Evolutionary conservation across 2,329 filamentous ascomycete genomes (phyloP), one percentile per base, ranked within the genome.

Genomic region (Colletotrichum sp.): DNA sequence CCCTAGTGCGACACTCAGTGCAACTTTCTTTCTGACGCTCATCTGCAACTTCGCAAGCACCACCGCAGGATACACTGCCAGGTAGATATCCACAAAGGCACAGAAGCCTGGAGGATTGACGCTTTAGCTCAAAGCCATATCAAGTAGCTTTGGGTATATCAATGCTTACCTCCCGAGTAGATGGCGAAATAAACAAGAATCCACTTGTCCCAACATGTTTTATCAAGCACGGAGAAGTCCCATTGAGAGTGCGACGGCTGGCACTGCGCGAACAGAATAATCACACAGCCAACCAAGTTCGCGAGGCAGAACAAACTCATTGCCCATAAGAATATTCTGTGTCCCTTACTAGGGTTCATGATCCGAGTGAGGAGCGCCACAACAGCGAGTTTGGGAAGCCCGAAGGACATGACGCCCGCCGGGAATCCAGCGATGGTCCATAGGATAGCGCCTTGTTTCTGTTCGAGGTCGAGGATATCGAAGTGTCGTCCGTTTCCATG

Each of bases 261-360:
- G 79, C 88, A 89, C 74, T 85, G 86, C 2, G 83, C 85, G 52
- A 88, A 85, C 2, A 88, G 77, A 8, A 88, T 81, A 18, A 87
- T 76, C 21, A 88, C 82, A 57, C 82, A 85, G 9, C 81, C 81
- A 1, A 84, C 71, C 9, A 86, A 79, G 4, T 82, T 80, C 12
- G 83, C 39, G 12, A 83, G 77, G 26, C 82, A 84, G 8, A 81
- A 39, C 6, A 78, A 78, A 2, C 81, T 81, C 28, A 89, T 71
- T 0, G 57, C 26, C 85, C 85, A 88, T 21, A 88, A 80, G 65
- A 87, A 79, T 6, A 80, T 78, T 16, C 52, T 76, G 71, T 87
- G 86, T 10, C 66, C 36, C 21, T 74, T 77, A 30, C 81, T 79
- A 1, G 86, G 85, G 77, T 85, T 85, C 64, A 87, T 78, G 13